Percentiles rank a stretch among this genome's conserved stretches.
Conservation (phyloP, 306 rosid genomes). For the Lathyrus tuberosus region DNA sequence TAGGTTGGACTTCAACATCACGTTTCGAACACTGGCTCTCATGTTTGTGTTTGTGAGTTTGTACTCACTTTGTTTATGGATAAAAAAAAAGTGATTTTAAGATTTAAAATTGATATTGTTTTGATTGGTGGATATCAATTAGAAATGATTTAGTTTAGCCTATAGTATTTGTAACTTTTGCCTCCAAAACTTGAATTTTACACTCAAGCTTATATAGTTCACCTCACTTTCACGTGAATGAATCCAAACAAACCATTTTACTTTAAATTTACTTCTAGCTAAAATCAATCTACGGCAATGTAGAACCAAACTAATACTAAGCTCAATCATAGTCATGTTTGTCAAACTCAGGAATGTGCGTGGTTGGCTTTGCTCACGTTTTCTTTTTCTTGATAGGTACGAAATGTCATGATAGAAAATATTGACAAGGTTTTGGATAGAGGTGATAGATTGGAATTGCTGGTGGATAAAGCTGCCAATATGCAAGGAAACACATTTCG, state of each 20-base stretch:
- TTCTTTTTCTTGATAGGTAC: conserved; percentile 54
- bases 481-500: conserved; percentile 97
- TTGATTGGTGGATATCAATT: neutral
- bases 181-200: neutral
- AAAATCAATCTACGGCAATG: neutral
- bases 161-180: neutral
- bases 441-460: conserved; percentile 94
- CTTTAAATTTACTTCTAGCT: neutral
- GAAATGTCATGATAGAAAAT: conserved; percentile 95
- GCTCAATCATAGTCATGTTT: neutral
- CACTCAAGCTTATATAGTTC: neutral
- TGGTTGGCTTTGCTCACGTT: neutral
- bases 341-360: neutral
- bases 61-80: too few species aligned
- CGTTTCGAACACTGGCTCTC: too few species aligned
- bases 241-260: neutral
- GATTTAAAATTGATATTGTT: neutral
- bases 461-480: conserved; percentile 88
- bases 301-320: neutral
- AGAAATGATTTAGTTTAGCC: neutral
- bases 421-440: conserved; percentile 95
- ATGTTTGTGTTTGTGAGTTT: too few species aligned
- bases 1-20: too few species aligned
- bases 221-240: neutral
- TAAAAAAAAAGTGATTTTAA: neutral